Conservation (phyloP, 2,329 filamentous ascomycete genomes). For the Apiospora rasikravindrae region DNA sequence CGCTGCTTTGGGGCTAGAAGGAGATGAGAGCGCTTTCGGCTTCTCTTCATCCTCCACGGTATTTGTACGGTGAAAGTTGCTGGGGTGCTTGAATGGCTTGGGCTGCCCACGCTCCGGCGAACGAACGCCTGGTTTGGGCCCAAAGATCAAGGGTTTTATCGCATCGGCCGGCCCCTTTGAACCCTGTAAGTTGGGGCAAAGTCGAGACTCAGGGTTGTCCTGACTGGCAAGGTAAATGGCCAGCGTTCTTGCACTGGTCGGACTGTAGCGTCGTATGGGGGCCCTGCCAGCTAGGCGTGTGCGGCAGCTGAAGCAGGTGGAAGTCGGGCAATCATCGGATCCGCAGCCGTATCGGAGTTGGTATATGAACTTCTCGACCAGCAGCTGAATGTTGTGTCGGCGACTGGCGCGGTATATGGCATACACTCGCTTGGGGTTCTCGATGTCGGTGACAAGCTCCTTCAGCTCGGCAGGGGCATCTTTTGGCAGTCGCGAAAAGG, state of each 20-base stretch:
- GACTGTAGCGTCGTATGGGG: slow-evolving; percentile 79
- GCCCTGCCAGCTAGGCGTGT: slow-evolving; percentile 68
- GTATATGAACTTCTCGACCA: slow-evolving; percentile 76
- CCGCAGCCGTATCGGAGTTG: slow-evolving; percentile 86
- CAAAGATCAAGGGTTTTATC: slow-evolving; percentile 54
- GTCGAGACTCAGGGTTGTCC: slow-evolving; percentile 72
- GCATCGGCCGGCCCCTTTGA: slow-evolving; percentile 51
- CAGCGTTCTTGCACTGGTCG: slow-evolving; percentile 80
- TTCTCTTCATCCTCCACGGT: slow-evolving; percentile 17
- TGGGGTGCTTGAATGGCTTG: slow-evolving; percentile 7
- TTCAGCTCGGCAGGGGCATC: slow-evolving; percentile 65
- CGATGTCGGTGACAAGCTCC: slow-evolving; percentile 60
- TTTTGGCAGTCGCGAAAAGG: slow-evolving; percentile 62
- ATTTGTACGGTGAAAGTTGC: background rate
- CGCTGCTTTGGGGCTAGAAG: background rate
- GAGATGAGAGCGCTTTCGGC: background rate
- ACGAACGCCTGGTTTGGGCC: slow-evolving; percentile 37
- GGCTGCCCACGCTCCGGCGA: slow-evolving; percentile 29
- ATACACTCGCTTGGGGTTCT: slow-evolving; percentile 66
- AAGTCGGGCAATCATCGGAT: slow-evolving; percentile 68
- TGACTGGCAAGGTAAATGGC: slow-evolving; percentile 82
- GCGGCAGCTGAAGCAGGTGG: slow-evolving; percentile 82
- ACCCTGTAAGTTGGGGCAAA: slow-evolving; percentile 63
- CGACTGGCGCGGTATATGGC: slow-evolving; percentile 65
- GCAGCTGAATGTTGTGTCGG: slow-evolving; percentile 67